Conservation (phyloP, 257 asterid species). For the Solanum microdontum region DNA sequence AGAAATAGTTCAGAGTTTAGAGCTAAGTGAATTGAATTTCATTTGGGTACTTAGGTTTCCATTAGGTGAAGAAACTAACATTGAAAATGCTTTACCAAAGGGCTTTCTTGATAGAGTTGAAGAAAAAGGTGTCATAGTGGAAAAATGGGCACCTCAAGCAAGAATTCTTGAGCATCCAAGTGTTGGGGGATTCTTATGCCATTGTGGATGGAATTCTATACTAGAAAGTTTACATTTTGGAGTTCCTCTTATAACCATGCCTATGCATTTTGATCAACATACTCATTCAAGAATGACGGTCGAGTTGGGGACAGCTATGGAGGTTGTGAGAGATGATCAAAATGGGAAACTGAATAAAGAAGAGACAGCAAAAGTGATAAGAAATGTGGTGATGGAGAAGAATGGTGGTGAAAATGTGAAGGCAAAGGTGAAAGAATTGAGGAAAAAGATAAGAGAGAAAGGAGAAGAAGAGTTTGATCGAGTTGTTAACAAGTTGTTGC, state of each 20-base stretch:
- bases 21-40: constrained; percentile 20
- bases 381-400: constrained; percentile 5
- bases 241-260: constrained; percentile 29
- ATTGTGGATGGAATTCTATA: constrained; percentile 35
- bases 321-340: constrained; percentile 9
- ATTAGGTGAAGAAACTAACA: neutral
- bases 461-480: constrained; percentile 15
- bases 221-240: constrained; percentile 25
- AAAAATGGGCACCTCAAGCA: constrained; percentile 38
- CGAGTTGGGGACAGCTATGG: constrained; percentile 18
- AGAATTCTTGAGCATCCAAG: constrained; percentile 19
- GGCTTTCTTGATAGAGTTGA: constrained; percentile 28
- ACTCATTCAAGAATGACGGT: constrained; percentile 13
- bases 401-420: constrained; percentile 14
- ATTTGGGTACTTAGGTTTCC: constrained; percentile 38
- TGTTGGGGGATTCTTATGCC: constrained; percentile 29
- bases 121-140: constrained; percentile 19
- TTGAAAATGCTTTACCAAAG: constrained; percentile 12
- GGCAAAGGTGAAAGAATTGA: constrained; percentile 11
- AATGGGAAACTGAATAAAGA: constrained; percentile 10
- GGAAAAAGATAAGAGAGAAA: constrained; percentile 18
- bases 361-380: constrained; percentile 11
- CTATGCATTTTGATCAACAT: constrained; percentile 17
- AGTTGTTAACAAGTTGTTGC: constrained; percentile 8
- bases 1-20: constrained; percentile 28